Conservation (phyloP, 371 early-diverging fungal species). For the Rhizopus arrhizus region DNA sequence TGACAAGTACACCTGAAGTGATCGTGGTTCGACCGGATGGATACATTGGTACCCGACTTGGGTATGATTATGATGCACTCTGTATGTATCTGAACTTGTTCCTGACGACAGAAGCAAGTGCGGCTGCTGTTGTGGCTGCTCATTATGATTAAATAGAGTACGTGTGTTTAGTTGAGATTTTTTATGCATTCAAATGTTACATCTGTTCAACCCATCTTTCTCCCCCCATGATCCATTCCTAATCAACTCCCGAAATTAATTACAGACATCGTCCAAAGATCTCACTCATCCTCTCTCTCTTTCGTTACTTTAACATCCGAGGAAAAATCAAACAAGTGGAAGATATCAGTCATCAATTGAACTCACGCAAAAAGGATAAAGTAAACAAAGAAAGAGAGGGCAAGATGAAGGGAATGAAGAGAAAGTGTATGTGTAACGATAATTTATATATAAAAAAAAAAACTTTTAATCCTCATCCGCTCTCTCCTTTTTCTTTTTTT, state of each 20-base stretch:
- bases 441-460: not conserved
- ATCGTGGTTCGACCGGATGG: conserved; percentile 48
- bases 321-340: too few species aligned
- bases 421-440: not conserved
- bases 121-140: conserved; percentile 42
- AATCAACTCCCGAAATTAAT: too few species aligned
- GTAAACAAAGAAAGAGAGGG: not conserved
- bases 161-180: too few species aligned
- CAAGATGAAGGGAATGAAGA: not conserved
- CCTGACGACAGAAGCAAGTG: conserved; percentile 33
- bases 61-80: conserved; percentile 20
- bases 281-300: too few species aligned
- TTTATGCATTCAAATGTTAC: too few species aligned
- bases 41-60: conserved; percentile 38
- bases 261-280: too few species aligned
- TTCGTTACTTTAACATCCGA: too few species aligned
- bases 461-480: not conserved
- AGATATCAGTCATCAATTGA: not conserved
- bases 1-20: conserved; percentile 23
- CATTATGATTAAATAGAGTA: conserved; percentile 17
- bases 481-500: not conserved
- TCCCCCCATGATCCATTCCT: too few species aligned
- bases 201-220: too few species aligned
- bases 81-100: conserved; percentile 37
- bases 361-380: not conserved